phyloP scores from a whole-genome alignment of 2,329 filamentous ascomycete genomes.

The Monilinia vaccinii-corymbosi region DNA sequence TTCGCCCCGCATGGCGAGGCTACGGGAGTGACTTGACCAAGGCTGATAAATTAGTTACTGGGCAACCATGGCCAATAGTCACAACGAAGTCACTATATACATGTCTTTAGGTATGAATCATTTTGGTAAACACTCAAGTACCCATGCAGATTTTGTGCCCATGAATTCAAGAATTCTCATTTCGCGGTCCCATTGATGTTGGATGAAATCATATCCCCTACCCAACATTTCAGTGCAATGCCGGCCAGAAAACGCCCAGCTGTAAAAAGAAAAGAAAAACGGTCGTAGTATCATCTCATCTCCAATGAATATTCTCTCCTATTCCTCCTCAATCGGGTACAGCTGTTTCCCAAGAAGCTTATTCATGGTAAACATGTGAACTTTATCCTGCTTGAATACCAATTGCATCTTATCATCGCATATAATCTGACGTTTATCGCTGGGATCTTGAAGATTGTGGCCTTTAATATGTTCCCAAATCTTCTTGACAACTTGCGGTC shows the following conservation, averaged over 20 bases:
- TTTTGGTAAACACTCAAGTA: too few species aligned
- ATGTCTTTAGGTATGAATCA: too few species aligned
- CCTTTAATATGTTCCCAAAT: conserved; percentile 93
- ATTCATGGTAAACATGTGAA: conserved; percentile 99
- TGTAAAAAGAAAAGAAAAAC: not conserved
- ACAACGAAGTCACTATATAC: not conserved
- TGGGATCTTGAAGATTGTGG: conserved; percentile 80
- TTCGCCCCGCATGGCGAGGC: conserved; percentile 6
- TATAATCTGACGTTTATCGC: conserved; percentile 81
- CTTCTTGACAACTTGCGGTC: conserved; percentile 91
- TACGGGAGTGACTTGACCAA: conserved; percentile 2
- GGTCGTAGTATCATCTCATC: not conserved
- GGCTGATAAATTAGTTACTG: conserved; percentile 6
- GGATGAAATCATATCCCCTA: not conserved
- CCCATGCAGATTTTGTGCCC: not conserved
- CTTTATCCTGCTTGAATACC: conserved; percentile 81
- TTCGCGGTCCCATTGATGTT: not conserved
- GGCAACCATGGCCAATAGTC: not conserved
- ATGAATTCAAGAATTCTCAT: not conserved
- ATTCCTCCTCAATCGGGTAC: conserved; percentile 67
- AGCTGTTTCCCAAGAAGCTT: conserved; percentile 86
- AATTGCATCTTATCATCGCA: conserved; percentile 89
- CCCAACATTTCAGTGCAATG: conserved; percentile 2
- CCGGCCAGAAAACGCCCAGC: conserved; percentile 1
- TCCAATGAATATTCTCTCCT: not conserved